Evolutionary conservation across 768 basidiomycete genomes (phyloP).

Genomic region (Suillus americanus): DNA sequence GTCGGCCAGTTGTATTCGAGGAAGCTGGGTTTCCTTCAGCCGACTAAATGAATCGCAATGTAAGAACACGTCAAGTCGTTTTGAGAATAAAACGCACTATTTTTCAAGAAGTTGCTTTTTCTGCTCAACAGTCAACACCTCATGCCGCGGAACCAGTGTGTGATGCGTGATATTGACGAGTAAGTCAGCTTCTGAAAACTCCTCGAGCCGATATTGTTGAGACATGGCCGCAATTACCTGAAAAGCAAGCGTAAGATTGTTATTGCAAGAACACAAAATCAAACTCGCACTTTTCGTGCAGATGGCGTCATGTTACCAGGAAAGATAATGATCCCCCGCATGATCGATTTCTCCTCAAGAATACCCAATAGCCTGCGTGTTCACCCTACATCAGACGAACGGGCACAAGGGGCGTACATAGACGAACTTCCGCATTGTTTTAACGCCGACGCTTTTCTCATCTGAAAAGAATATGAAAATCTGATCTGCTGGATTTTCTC

Average conservation of each 20-base stretch:
- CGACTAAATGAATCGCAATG: slow-evolving; percentile 54
- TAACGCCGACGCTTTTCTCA: slow-evolving; percentile 92
- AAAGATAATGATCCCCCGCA: slow-evolving; percentile 92
- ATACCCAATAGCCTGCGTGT: slow-evolving; percentile 74
- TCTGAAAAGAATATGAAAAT: slow-evolving; percentile 97
- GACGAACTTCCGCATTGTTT: slow-evolving; percentile 94
- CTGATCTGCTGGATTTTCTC: slow-evolving; percentile 65
- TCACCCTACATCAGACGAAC: slow-evolving; percentile 1
- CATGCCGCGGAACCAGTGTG: slow-evolving; percentile 90
- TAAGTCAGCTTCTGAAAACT: slow-evolving; percentile 94
- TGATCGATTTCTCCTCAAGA: slow-evolving; percentile 88
- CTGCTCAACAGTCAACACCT: slow-evolving; percentile 81
- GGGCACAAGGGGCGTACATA: not conserved
- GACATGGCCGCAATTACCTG: slow-evolving; percentile 94
- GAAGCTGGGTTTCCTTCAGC: slow-evolving; percentile 95
- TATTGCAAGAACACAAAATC: not conserved
- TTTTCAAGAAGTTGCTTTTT: slow-evolving; percentile 84
- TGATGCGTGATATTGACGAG: slow-evolving; percentile 98
- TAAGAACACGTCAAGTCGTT: slow-evolving; percentile 10
- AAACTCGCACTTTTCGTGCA: slow-evolving; percentile 76
- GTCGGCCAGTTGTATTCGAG: slow-evolving; percentile 93
- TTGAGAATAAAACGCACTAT: slow-evolving; percentile 69
- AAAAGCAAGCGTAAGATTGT: slow-evolving; percentile 1
- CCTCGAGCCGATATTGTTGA: slow-evolving; percentile 83
- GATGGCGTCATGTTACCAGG: slow-evolving; percentile 96